Conservation (phyloP, 805 yeast species). For the Metschnikowia sp. region DNA sequence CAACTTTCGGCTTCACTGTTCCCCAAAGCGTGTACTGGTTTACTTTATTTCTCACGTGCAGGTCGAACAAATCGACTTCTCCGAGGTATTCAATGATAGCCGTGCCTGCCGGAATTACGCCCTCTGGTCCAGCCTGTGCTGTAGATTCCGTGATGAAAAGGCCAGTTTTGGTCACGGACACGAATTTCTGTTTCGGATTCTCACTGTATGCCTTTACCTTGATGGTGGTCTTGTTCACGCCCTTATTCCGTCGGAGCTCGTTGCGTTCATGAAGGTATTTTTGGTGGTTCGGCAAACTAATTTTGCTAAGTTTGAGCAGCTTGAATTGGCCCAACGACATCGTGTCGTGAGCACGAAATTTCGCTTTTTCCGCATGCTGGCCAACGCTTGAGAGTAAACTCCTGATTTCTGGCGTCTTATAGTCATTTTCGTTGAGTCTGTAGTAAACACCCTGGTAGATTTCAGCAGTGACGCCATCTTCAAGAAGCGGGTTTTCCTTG, state of each 20-base stretch:
- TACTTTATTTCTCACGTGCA: constrained; percentile 59
- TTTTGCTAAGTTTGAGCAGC: constrained; percentile 27
- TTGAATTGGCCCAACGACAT: constrained; percentile 27
- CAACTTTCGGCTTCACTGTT: constrained; percentile 48
- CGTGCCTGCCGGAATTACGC: constrained; percentile 42
- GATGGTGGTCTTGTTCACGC: constrained; percentile 28
- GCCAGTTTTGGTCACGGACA: constrained; percentile 70
- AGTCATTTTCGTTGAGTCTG: constrained; percentile 45
- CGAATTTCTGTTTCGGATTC: constrained; percentile 52
- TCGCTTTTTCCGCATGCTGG: constrained; percentile 4
- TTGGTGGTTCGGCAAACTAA: constrained; percentile 32
- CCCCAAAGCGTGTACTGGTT: constrained; percentile 81
- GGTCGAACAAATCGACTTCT: constrained; percentile 61
- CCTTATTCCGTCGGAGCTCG: constrained; percentile 23
- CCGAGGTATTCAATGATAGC: constrained; percentile 67
- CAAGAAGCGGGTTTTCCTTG: constrained; percentile 42
- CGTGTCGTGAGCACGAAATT: constrained; percentile 6
- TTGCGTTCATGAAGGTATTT: constrained; percentile 34
- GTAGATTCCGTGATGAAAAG: constrained; percentile 39
- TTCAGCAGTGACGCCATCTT: constrained; percentile 41
- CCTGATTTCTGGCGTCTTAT: constrained; percentile 35
- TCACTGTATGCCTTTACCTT: constrained; percentile 60
- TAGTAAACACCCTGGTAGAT: constrained; percentile 52
- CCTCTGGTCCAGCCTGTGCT: constrained; percentile 10
- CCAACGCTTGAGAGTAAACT: constrained; percentile 21